Evolutionary conservation across 2,329 filamentous ascomycete species (phyloP).

Genomic region (Pseudogymnoascus sp.): DNA sequence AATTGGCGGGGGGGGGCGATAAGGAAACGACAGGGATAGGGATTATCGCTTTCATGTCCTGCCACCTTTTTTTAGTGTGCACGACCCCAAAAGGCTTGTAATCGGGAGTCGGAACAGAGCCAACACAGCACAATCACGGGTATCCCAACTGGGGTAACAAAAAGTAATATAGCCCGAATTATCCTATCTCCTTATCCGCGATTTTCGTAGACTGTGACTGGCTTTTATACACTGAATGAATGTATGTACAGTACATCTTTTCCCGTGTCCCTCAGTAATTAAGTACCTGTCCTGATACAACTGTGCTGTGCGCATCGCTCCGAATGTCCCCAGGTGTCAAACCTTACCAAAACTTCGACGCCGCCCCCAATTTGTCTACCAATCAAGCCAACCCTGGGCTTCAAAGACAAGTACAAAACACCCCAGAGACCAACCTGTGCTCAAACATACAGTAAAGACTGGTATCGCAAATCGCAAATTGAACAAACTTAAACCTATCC

Average conservation of each 20-base stretch:
- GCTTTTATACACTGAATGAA: not conserved
- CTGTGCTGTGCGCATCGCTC: not conserved
- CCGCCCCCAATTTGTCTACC: not conserved
- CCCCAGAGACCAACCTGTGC: not conserved
- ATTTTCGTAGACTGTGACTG: not conserved
- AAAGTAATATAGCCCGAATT: not conserved
- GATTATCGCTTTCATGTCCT: not conserved
- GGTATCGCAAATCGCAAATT: conserved; percentile 1
- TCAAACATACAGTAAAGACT: not conserved
- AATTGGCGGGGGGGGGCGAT: not conserved
- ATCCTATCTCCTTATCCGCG: not conserved
- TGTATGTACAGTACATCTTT: not conserved
- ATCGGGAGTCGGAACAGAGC: not conserved
- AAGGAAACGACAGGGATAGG: conserved; percentile 2
- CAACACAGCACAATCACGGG: not conserved
- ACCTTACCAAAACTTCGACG: not conserved
- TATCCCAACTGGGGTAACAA: not conserved
- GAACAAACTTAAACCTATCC: not conserved
- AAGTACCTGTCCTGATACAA: not conserved
- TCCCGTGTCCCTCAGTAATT: not conserved
- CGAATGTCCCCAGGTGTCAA: not conserved
- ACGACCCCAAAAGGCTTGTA: conserved; percentile 2
- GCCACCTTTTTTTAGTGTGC: not conserved
- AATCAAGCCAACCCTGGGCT: not conserved
- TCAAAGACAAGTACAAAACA: not conserved